Evolutionary conservation across 331 rosid genomes (phyloP), one percentile per base, ranked within the genome.

Genomic region (Malus hybrid): DNA sequence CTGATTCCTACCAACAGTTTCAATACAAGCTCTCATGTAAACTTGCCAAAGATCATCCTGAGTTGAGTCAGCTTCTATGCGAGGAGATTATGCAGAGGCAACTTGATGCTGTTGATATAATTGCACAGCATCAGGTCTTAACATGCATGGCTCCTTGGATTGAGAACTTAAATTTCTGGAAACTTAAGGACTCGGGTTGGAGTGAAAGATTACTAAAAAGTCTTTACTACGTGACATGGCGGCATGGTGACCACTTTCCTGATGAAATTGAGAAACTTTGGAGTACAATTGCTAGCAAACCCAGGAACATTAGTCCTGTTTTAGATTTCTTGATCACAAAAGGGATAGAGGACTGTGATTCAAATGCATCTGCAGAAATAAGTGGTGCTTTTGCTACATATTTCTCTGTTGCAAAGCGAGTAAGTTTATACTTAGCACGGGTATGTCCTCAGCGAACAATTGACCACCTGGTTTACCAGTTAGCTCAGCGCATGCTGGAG

Each of bases 71-170:
- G 88, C 97, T 90, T 68, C 97, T 95, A 15, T 95, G 99, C 20
- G 99, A 95, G 87, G 99, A 95, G 87, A 95, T 95, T 67, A 95
- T 95, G 99, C 97, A 87, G 85, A 90, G 99, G 80, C 99, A 92
- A 82, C 90, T 95, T 66, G 99, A 95, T 87, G 99, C 99, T 71
- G 99, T 95, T 85, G 97, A 95, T 87, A 92, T 95, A 71, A 95
- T 95, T 79, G 99, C 99, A 50, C 99, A 95, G 81, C 99, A 95
- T 89, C 99, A 95, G 86, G 99, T 95, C 83, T 83, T 95, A 80
- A 95, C 99, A 73, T 95, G 99, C 84, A 95, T 95, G 99, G 99
- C 99, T 85, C 99, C 99, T 28, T 95, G 99, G 99, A 95, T 95
- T 62, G 99, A 95, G 88, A 95, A 95, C 86, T 90, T 95, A 73